Conservation (phyloP, 345 rosid species). For the Populus ilicifolia region DNA sequence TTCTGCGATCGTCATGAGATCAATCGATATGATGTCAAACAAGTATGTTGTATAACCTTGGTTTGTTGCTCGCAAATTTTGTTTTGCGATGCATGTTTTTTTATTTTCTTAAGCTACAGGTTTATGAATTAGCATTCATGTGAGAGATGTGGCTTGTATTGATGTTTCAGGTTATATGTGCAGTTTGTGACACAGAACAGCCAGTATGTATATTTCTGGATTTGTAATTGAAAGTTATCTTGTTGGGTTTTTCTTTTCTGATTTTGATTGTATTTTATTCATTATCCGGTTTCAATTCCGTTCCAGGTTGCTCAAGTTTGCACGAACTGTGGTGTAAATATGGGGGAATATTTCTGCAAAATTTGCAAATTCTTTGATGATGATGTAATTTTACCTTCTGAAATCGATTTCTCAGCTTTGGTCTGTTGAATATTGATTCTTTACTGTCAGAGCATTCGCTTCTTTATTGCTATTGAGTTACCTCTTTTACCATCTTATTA, state of each 20-base stretch:
- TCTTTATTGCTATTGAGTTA: background rate
- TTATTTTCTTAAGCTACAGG: background rate
- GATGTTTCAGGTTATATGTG: slow-evolving; percentile 71
- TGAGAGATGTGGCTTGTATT: background rate
- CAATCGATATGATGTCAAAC: slow-evolving; percentile 74
- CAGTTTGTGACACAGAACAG: slow-evolving; percentile 95
- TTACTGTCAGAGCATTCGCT: background rate
- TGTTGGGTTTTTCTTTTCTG: background rate
- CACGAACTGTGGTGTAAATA: slow-evolving; percentile 91
- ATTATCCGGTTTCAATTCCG: slow-evolving; percentile 1
- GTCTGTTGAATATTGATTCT: slow-evolving; percentile 1
- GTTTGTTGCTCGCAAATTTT: background rate
- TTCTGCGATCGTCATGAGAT: slow-evolving; percentile 66
- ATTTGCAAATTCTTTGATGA: slow-evolving; percentile 93
- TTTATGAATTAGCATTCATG: background rate
- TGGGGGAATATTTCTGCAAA: slow-evolving; percentile 94
- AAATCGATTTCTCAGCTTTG: background rate
- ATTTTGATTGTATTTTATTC: background rate
- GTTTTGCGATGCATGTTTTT: background rate
- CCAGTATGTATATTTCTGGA: slow-evolving; percentile 49
- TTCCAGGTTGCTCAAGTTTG: slow-evolving; percentile 71
- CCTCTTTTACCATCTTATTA: background rate
- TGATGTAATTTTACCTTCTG: slow-evolving; percentile 45
- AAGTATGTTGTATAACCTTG: slow-evolving; percentile 35
- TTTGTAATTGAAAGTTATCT: background rate